A percentile compares a stretch with the other conserved stretches of the same genome.
Evolutionary conservation across 257 asterid species (phyloP).

Genomic region (Penstemon eatonii): DNA sequence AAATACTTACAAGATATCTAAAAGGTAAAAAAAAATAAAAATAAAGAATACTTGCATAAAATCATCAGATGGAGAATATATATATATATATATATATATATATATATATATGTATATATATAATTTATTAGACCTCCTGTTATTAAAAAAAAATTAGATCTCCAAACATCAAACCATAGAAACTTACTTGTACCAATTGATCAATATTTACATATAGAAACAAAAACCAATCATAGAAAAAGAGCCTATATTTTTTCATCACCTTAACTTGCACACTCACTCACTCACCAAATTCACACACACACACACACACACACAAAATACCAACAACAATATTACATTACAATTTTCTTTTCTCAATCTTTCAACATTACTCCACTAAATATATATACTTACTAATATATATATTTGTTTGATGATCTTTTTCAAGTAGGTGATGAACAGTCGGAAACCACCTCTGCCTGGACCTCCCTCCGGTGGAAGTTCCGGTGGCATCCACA

Average conservation of each 20-base stretch:
- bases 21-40: neutral
- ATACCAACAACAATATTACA: constrained; percentile 2
- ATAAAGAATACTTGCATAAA: neutral
- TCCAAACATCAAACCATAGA: no score
- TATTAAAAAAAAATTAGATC: no score
- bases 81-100: neutral
- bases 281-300: constrained; percentile 30
- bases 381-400: neutral
- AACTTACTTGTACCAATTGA: neutral
- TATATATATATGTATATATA: no score
- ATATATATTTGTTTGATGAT: neutral
- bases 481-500: constrained; percentile 91
- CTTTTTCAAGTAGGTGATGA: constrained; percentile 32
- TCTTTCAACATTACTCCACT: neutral
- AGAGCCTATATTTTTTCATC: constrained; percentile 25
- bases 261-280: constrained; percentile 26
- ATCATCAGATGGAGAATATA: neutral
- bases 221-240: constrained; percentile 15
- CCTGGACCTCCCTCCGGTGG: constrained; percentile 61
- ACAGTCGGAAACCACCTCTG: constrained; percentile 42
- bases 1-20: no score
- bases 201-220: constrained; percentile 7
- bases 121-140: no score
- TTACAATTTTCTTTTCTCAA: neutral
- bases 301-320: constrained; percentile 29